Conservation (phyloP, 805 yeast species). For the Wickerhamomyces sydowiorum region DNA sequence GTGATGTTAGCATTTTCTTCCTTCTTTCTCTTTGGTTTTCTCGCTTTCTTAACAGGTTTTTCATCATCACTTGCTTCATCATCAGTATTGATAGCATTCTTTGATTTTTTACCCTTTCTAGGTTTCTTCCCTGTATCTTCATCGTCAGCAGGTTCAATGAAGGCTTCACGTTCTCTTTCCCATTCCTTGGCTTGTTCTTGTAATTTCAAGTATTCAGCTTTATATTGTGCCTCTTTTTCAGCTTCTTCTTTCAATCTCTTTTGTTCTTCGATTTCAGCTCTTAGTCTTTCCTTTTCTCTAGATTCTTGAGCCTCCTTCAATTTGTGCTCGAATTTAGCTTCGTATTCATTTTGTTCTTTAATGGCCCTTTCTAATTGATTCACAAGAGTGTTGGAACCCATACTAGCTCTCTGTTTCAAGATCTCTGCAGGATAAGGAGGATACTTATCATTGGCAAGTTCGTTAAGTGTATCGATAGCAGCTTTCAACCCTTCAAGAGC, state of each 20-base stretch:
- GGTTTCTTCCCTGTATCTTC: constrained; percentile 24
- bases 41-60: constrained; percentile 14
- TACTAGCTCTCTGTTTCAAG: constrained; percentile 76
- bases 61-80: constrained; percentile 34
- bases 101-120: constrained; percentile 28
- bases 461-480: constrained; percentile 56
- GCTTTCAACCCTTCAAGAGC: constrained; percentile 52
- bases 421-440: constrained; percentile 81
- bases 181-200: constrained; percentile 55
- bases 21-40: constrained; percentile 16
- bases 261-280: constrained; percentile 43
- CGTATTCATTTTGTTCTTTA: constrained; percentile 67
- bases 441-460: constrained; percentile 49
- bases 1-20: constrained; percentile 19
- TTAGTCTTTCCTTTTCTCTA: constrained; percentile 38
- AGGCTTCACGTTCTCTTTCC: constrained; percentile 44
- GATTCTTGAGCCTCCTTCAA: constrained; percentile 68
- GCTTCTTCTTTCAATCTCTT: constrained; percentile 44
- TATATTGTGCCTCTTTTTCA: constrained; percentile 30
- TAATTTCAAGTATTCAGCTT: constrained; percentile 40
- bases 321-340: constrained; percentile 48
- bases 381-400: constrained; percentile 73
- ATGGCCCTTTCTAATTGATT: constrained; percentile 66
- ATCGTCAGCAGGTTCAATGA: constrained; percentile 30
- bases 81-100: constrained; percentile 40